Percentiles rank a stretch among this genome's conserved stretches.
Evolutionary conservation across 139 green algal genomes (phyloP).

Genomic region (Haematococcus sp.): DNA sequence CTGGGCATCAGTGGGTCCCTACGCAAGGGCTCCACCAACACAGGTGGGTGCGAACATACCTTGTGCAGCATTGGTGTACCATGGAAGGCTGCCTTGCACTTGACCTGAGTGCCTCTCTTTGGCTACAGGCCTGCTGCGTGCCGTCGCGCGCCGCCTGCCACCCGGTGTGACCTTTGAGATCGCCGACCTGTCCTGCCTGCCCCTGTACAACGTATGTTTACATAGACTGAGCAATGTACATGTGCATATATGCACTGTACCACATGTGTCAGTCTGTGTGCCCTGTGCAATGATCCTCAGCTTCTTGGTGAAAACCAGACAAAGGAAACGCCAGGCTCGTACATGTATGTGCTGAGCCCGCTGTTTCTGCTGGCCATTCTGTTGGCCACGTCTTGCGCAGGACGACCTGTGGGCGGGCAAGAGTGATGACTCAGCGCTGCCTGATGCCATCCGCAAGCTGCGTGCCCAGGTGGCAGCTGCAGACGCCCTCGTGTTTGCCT

Average conservation of each 20-base stretch:
- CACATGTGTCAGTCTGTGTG: no score
- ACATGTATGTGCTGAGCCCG: no score
- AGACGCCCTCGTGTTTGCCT: constrained; percentile 1
- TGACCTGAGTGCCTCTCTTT: neutral
- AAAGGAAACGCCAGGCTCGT: no score
- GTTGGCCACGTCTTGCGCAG: no score
- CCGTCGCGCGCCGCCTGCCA: neutral
- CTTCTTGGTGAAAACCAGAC: no score
- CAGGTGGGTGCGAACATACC: neutral
- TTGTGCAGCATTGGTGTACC: neutral
- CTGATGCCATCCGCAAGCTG: neutral
- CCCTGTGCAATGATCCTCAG: no score
- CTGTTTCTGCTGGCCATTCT: no score
- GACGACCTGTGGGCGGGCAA: no score
- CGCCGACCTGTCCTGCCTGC: neutral
- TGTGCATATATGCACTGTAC: no score
- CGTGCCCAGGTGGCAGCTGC: neutral
- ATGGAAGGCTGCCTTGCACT: no score
- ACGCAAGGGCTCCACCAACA: constrained; percentile 6
- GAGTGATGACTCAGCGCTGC: no score
- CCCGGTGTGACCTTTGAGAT: neutral
- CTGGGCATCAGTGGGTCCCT: constrained; percentile 2
- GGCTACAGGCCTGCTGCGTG: constrained; percentile 2
- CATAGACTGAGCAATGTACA: no score
- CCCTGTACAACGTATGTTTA: neutral